phyloP scores from a whole-genome alignment of 2,329 filamentous ascomycete genomes.

The Talaromyces sp. region DNA sequence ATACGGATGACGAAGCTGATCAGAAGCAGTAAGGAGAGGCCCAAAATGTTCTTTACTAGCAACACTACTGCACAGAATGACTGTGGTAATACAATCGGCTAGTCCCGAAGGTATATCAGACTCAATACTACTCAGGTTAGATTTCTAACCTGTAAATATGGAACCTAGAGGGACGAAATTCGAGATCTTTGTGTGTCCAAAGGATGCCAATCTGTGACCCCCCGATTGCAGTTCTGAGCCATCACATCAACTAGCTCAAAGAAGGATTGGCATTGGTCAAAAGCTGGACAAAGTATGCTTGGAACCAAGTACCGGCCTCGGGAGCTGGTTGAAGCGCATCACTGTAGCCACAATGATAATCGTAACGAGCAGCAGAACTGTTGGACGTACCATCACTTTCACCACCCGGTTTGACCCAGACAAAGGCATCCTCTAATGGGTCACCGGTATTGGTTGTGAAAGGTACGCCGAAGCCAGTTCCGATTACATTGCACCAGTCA shows the following conservation, averaged over 20 bases:
- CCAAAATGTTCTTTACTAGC: no score
- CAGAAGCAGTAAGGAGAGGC: no score
- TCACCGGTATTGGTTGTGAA: constrained; percentile 59
- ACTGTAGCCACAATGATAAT: constrained; percentile 50
- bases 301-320: constrained; percentile 65
- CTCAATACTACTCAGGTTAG: neutral
- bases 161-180: neutral
- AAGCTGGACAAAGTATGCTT: constrained; percentile 34
- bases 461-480: constrained; percentile 60
- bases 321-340: constrained; percentile 60
- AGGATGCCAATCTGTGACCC: no score
- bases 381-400: constrained; percentile 51
- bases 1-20: no score
- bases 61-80: no score
- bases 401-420: constrained; percentile 65
- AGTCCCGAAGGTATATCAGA: neutral
- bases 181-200: no score
- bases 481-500: constrained; percentile 63
- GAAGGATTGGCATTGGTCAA: constrained; percentile 26
- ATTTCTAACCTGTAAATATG: neutral
- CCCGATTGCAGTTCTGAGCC: neutral
- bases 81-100: no score
- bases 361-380: constrained; percentile 48
- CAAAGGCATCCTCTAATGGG: constrained; percentile 58
- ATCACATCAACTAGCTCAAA: constrained; percentile 15